phyloP scores from a whole-genome alignment of 1,284 basidiomycete genomes.

The Malassezia nana region DNA sequence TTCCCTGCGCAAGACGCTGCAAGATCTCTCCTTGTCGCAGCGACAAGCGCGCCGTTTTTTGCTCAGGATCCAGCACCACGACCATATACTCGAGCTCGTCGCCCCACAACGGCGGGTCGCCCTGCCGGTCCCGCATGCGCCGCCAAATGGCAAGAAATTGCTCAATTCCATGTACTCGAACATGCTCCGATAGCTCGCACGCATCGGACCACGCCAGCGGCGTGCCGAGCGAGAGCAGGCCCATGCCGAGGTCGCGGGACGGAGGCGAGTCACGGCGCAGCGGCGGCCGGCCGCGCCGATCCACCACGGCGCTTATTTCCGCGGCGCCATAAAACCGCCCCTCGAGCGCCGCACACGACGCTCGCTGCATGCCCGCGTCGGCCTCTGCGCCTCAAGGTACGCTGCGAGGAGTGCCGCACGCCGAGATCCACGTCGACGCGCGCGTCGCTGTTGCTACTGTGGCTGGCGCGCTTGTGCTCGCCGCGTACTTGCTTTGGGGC shows the following conservation, averaged over 20 bases:
- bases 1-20: slow-evolving; percentile 56
- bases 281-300: neutral
- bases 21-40: slow-evolving; percentile 89
- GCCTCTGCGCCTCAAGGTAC: too few species aligned
- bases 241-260: slow-evolving; percentile 56
- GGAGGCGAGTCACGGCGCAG: neutral
- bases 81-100: slow-evolving; percentile 99
- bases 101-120: slow-evolving; percentile 93
- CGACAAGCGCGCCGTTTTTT: slow-evolving; percentile 74
- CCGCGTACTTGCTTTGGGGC: neutral
- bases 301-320: neutral
- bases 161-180: slow-evolving; percentile 81
- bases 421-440: neutral
- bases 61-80: slow-evolving; percentile 67
- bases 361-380: neutral
- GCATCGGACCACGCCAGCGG: slow-evolving; percentile 86
- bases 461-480: neutral
- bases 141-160: slow-evolving; percentile 93
- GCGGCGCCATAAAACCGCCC: too few species aligned
- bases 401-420: too few species aligned
- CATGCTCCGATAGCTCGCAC: slow-evolving; percentile 67
- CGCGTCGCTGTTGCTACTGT: neutral
- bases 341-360: neutral
- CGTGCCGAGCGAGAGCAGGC: slow-evolving; percentile 84
- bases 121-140: slow-evolving; percentile 76